These are phyloP conservation scores for Lomentospora prolificans DNA, from an alignment of 2,329 filamentous ascomycete species.

Conservation along the genomic window DNA sequence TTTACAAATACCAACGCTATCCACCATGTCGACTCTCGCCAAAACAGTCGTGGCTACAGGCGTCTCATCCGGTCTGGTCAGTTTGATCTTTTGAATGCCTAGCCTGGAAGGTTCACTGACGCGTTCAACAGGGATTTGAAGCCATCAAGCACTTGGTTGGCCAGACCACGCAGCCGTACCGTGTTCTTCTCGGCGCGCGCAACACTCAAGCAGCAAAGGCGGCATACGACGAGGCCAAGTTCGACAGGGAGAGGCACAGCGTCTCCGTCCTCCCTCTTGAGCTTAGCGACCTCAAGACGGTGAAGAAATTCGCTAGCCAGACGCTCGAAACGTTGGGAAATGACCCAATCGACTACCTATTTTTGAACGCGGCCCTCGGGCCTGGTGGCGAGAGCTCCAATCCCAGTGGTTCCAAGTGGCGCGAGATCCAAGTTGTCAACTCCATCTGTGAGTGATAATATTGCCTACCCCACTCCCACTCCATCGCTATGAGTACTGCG, in stretches of 20 bases:
- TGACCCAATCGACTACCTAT: constrained; percentile 34
- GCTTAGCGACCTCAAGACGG: constrained; percentile 31
- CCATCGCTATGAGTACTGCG: no score
- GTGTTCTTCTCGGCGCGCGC: constrained; percentile 39
- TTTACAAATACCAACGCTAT: not conserved
- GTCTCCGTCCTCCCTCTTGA: constrained; percentile 39
- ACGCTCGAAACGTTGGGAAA: constrained; percentile 30
- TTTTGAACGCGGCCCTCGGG: constrained; percentile 38
- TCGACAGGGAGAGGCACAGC: constrained; percentile 27
- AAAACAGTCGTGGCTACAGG: constrained; percentile 43
- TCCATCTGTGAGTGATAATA: constrained; percentile 40
- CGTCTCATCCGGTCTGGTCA: constrained; percentile 37
- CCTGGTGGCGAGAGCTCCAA: constrained; percentile 25
- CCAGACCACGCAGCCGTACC: constrained; percentile 31
- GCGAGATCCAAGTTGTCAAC: constrained; percentile 40
- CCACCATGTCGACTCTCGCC: constrained; percentile 26
- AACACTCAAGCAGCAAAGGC: constrained; percentile 29
- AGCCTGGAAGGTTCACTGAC: not conserved
- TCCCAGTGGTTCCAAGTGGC: constrained; percentile 36
- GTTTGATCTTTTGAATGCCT: constrained; percentile 9
- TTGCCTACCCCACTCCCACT: no score
- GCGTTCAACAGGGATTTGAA: constrained; percentile 35
- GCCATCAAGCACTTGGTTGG: constrained; percentile 39
- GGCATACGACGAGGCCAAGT: constrained; percentile 31
- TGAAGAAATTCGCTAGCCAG: constrained; percentile 36